phyloP scores from a whole-genome alignment of 1,139 yeast species.

The Geotrichum candidum region DNA sequence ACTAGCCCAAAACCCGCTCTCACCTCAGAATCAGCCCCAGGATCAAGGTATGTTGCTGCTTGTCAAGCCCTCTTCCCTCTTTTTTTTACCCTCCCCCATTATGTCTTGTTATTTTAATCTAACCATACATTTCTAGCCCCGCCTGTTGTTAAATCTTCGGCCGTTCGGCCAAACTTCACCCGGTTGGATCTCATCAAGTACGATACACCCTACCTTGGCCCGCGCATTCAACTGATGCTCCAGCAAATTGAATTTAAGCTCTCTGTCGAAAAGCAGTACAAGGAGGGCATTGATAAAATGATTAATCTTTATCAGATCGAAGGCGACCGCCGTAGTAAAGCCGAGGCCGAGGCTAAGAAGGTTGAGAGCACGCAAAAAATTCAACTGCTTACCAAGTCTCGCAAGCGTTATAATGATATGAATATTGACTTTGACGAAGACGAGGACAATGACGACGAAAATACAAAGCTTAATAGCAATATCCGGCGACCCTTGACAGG shows the following conservation, averaged over 20 bases:
- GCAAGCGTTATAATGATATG: conserved; percentile 84
- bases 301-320: conserved; percentile 80
- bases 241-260: conserved; percentile 90
- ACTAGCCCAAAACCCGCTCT: not conserved
- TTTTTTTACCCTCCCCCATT: not conserved
- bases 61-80: not conserved
- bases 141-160: not conserved
- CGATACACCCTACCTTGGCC: conserved; percentile 94
- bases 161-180: conserved; percentile 29
- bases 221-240: conserved; percentile 88
- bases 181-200: conserved; percentile 74
- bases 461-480: conserved; percentile 53
- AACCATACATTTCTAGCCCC: not conserved
- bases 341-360: conserved; percentile 84
- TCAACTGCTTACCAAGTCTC: conserved; percentile 72
- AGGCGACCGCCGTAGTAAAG: conserved; percentile 79
- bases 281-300: conserved; percentile 86
- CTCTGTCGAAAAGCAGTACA: conserved; percentile 88
- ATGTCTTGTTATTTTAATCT: not conserved
- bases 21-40: not conserved
- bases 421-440: conserved; percentile 64
- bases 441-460: conserved; percentile 38
- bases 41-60: not conserved
- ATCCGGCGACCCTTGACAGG: conserved; percentile 82
- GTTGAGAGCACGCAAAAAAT: conserved; percentile 81